Evolutionary conservation across 805 yeast species (phyloP).

Genomic region (Teunomyces barrocoloradensis): DNA sequence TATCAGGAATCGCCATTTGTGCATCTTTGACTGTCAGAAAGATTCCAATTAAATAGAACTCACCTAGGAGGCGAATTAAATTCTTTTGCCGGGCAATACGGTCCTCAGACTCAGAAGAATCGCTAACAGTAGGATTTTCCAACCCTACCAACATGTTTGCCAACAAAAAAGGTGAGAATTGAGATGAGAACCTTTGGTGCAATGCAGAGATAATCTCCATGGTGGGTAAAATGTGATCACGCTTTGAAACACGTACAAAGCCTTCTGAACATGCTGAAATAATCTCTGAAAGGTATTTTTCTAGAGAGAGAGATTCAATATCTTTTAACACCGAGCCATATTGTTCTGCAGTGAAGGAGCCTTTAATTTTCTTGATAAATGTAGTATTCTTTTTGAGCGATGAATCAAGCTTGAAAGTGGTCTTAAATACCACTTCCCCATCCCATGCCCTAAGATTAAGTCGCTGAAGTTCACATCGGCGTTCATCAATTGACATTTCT

Average conservation of each 20-base stretch:
- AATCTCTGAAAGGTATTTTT: conserved; percentile 73
- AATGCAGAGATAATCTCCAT: conserved; percentile 66
- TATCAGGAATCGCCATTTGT: conserved; percentile 43
- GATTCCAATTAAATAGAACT: conserved; percentile 57
- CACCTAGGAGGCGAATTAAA: conserved; percentile 52
- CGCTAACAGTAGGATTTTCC: conserved; percentile 19
- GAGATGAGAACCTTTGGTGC: conserved; percentile 66
- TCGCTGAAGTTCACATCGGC: conserved; percentile 30
- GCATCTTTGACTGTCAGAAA: conserved; percentile 47
- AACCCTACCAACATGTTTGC: conserved; percentile 40
- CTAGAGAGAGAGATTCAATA: conserved; percentile 59
- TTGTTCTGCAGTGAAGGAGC: conserved; percentile 54
- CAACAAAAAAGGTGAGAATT: conserved; percentile 46
- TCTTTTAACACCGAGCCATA: conserved; percentile 53
- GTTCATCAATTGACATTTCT: background rate
- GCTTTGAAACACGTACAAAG: conserved; percentile 47
- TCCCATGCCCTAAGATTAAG: conserved; percentile 53
- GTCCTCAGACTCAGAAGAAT: conserved; percentile 32
- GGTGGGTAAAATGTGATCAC: conserved; percentile 60
- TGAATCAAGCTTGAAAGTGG: conserved; percentile 52
- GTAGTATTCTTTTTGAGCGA: conserved; percentile 81
- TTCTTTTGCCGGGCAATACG: conserved; percentile 40
- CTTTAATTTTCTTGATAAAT: conserved; percentile 67
- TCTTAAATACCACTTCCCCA: conserved; percentile 31
- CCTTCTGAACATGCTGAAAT: conserved; percentile 63